Percentiles rank a stretch among this genome's conserved stretches.
Evolutionary conservation across 768 basidiomycete genomes (phyloP).

Genomic region (Tylopilus felleus): DNA sequence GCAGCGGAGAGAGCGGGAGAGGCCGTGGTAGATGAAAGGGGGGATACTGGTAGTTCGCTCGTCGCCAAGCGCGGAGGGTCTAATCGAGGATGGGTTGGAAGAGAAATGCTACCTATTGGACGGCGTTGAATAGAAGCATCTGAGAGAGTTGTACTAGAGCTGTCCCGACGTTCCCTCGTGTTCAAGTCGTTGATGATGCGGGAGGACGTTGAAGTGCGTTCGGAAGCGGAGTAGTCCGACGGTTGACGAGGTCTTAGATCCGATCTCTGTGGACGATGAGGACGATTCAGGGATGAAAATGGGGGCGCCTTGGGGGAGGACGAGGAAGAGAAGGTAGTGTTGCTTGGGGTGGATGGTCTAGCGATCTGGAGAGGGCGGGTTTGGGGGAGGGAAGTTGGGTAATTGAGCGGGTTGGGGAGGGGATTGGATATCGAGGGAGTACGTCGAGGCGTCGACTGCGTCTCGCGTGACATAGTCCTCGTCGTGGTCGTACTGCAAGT

Average conservation of each 20-base stretch:
- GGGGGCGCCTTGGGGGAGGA: conserved; percentile 35
- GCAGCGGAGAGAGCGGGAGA: conserved; percentile 52
- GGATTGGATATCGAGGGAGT: conserved; percentile 42
- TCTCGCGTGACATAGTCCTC: conserved; percentile 43
- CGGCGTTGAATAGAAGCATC: conserved; percentile 39
- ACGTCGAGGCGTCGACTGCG: conserved; percentile 41
- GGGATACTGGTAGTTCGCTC: conserved; percentile 16
- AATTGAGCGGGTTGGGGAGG: conserved; percentile 31
- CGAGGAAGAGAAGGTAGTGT: conserved; percentile 33
- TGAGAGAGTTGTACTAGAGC: conserved; percentile 45
- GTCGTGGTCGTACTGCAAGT: conserved; percentile 7
- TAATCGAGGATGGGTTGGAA: conserved; percentile 12
- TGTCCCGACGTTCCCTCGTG: conserved; percentile 44
- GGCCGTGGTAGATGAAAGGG: conserved; percentile 32
- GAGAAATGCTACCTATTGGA: conserved; percentile 26
- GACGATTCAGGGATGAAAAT: conserved; percentile 46
- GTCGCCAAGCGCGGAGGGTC: conserved; percentile 17
- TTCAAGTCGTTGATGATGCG: conserved; percentile 28
- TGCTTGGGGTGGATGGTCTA: conserved; percentile 52
- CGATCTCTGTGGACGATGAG: conserved; percentile 64
- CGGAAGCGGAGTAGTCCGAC: conserved; percentile 52
- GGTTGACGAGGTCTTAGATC: conserved; percentile 54
- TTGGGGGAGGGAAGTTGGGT: conserved; percentile 34
- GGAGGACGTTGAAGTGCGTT: conserved; percentile 47
- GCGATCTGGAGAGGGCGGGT: conserved; percentile 62